phyloP scores from a whole-genome alignment of 331 rosid genomes.

The Quercus tomentella region DNA sequence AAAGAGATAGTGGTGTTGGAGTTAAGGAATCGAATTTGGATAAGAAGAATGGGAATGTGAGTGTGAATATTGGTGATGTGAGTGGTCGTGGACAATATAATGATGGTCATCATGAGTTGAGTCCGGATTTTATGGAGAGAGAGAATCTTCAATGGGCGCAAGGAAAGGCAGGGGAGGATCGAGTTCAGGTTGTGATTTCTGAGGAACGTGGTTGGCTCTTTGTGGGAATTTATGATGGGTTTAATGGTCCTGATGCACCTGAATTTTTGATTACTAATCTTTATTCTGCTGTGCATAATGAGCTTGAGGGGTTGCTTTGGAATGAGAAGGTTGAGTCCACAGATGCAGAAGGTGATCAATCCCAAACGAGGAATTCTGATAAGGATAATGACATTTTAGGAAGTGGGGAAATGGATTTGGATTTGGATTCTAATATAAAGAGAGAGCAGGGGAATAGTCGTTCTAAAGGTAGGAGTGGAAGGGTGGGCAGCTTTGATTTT shows the following conservation, averaged over 20 bases:
- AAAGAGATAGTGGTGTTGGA: conserved; percentile 1
- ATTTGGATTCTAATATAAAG: neutral
- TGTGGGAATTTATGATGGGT: conserved; percentile 90
- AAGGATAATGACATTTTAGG: neutral
- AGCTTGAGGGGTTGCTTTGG: conserved; percentile 49
- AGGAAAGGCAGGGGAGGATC: conserved; percentile 85
- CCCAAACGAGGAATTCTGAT: conserved; percentile 6
- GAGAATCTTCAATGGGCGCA: conserved; percentile 75
- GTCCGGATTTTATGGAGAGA: conserved; percentile 24
- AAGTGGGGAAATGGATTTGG: conserved; percentile 4
- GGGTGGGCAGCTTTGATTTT: conserved; percentile 24
- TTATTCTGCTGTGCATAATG: conserved; percentile 45
- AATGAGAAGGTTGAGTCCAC: conserved; percentile 24
- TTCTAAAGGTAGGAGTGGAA: neutral
- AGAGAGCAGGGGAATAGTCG: neutral
- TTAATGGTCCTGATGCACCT: conserved; percentile 92
- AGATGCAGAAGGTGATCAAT: neutral
- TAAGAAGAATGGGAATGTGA: conserved; percentile 35
- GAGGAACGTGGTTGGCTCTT: conserved; percentile 78
- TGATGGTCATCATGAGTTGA: conserved; percentile 17
- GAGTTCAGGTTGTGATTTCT: conserved; percentile 70
- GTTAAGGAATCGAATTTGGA: conserved; percentile 23
- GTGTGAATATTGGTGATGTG: conserved; percentile 19
- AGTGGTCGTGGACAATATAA: conserved; percentile 4
- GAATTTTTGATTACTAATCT: conserved; percentile 67